Evolutionary conservation across 805 yeast species (phyloP).

Genomic region (Wickerhamomyces xylosicus): DNA sequence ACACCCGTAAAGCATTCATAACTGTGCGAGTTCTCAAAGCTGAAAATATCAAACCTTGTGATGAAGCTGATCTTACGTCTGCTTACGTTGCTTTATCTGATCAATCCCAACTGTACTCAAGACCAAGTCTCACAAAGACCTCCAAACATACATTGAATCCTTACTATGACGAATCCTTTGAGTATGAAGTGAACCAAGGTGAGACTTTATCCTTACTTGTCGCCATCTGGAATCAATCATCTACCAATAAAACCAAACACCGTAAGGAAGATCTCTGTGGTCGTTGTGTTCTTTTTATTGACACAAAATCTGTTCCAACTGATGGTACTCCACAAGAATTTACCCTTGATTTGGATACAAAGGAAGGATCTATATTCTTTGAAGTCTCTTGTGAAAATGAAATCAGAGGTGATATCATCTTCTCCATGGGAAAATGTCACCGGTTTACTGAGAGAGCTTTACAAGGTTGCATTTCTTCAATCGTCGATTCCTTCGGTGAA

Average conservation of each 20-base stretch:
- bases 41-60: constrained; percentile 42
- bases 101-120: constrained; percentile 23
- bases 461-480: constrained; percentile 54
- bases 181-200: constrained; percentile 30
- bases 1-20: constrained; percentile 39
- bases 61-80: constrained; percentile 36
- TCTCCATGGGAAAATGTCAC: constrained; percentile 68
- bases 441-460: constrained; percentile 53
- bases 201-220: constrained; percentile 39
- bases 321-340: constrained; percentile 60
- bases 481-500: constrained; percentile 65
- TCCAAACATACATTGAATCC: constrained; percentile 57
- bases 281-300: constrained; percentile 45
- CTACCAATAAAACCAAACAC: constrained; percentile 17
- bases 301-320: constrained; percentile 51
- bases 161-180: constrained; percentile 83
- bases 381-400: constrained; percentile 74
- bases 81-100: constrained; percentile 59
- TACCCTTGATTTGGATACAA: constrained; percentile 45
- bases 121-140: constrained; percentile 37
- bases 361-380: constrained; percentile 50
- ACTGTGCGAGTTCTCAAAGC: constrained; percentile 56
- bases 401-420: constrained; percentile 59
- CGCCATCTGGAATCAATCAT: constrained; percentile 61
- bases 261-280: constrained; percentile 59